These are phyloP conservation scores for Aspergillus novoparasiticus DNA, from an alignment of 2,329 filamentous ascomycete species.

Conservation along the genomic window DNA sequence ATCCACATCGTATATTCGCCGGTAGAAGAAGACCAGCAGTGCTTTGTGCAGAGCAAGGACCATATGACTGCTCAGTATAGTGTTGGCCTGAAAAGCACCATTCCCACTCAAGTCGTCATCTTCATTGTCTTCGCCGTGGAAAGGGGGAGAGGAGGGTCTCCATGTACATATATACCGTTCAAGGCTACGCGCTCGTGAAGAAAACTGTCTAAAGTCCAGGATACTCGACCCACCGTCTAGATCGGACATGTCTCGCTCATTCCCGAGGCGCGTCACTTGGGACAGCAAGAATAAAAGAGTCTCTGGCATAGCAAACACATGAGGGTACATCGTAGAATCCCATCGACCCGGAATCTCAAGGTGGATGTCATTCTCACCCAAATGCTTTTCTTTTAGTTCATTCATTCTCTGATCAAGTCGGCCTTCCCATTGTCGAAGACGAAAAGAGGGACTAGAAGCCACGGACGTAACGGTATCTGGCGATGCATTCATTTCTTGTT, in stretches of 20 bases:
- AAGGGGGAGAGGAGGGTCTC: conserved; percentile 7
- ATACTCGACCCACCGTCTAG: conserved; percentile 9
- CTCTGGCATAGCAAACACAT: conserved; percentile 51
- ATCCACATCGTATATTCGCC: conserved; percentile 46
- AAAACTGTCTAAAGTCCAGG: conserved; percentile 33
- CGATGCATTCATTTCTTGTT: background rate
- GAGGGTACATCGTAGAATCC: conserved; percentile 46
- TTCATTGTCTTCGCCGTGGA: background rate
- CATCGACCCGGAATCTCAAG: conserved; percentile 45
- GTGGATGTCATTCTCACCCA: conserved; percentile 50
- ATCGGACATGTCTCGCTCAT: conserved; percentile 43
- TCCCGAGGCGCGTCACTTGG: conserved; percentile 46
- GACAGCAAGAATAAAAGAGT: conserved; percentile 46
- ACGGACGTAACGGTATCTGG: conserved; percentile 27
- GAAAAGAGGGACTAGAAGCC: conserved; percentile 38
- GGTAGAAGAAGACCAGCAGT: conserved; percentile 51
- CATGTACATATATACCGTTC: conserved; percentile 35
- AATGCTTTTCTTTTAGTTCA: conserved; percentile 37
- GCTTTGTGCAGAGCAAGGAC: conserved; percentile 47
- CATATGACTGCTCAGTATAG: conserved; percentile 31
- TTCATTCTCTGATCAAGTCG: conserved; percentile 34
- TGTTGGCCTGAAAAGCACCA: conserved; percentile 8
- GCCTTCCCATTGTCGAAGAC: conserved; percentile 31
- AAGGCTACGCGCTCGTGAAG: conserved; percentile 34
- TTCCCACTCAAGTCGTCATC: background rate